phyloP scores from a whole-genome alignment of 2,329 filamentous ascomycete genomes.

The Colletotrichum tamarilloi region DNA sequence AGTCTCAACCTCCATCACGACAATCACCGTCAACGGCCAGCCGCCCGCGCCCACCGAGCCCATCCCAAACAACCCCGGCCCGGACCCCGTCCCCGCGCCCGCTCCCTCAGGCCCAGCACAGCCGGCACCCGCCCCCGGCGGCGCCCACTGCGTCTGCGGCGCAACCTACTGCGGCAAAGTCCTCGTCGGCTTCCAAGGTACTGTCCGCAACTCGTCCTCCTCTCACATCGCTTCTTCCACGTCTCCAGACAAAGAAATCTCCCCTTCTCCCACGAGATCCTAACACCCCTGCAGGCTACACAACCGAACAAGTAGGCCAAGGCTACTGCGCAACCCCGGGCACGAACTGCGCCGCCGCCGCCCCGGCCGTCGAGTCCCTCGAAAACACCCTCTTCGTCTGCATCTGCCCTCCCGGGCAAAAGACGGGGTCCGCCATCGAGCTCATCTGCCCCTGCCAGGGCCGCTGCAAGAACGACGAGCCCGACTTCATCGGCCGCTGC shows the following conservation, averaged over 20 bases:
- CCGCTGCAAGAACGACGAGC: constrained; percentile 50
- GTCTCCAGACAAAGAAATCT: no score
- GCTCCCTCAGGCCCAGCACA: constrained; percentile 2
- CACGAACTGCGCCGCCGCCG: constrained; percentile 44
- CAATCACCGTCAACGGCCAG: constrained; percentile 24
- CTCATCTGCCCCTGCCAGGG: constrained; percentile 52
- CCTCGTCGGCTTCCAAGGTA: constrained; percentile 42
- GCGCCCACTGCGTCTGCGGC: constrained; percentile 52
- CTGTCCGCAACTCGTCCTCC: background rate
- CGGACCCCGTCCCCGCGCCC: background rate
- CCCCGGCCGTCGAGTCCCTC: constrained; percentile 42
- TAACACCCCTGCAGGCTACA: constrained; percentile 23
- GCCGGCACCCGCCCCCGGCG: constrained; percentile 37
- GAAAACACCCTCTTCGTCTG: constrained; percentile 51
- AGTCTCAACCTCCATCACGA: constrained; percentile 13
- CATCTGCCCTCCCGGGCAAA: constrained; percentile 47
- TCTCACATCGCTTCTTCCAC: no score
- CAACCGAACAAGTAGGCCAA: constrained; percentile 43
- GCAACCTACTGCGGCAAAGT: constrained; percentile 55
- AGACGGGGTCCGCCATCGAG: constrained; percentile 47
- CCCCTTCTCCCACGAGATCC: no score
- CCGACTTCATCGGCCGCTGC: constrained; percentile 53
- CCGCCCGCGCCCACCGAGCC: constrained; percentile 9
- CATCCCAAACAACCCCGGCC: constrained; percentile 20
- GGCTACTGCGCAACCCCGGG: constrained; percentile 52